Evolutionary conservation across 345 rosid species (phyloP).

Genomic region (Noccaea bulbosa): DNA sequence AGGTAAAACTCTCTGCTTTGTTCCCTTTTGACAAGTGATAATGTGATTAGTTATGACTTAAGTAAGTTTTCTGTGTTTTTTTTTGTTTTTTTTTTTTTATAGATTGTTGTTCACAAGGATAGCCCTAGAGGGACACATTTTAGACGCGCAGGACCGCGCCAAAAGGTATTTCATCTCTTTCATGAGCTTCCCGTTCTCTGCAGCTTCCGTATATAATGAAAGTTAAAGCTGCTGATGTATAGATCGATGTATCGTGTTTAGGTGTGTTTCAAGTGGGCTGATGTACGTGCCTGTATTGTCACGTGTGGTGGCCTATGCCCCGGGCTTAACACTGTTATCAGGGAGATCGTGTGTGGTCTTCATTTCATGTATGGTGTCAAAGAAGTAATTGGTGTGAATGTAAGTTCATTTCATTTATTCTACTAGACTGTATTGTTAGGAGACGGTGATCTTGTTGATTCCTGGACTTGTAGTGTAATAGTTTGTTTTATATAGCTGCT

Average conservation of each 20-base stretch:
- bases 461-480: neutral
- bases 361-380: conserved; percentile 81
- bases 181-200: neutral
- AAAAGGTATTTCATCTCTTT: conserved; percentile 55
- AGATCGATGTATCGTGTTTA: conserved; percentile 29
- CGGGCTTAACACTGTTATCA: conserved; percentile 92
- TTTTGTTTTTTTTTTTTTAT: neutral
- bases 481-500: conserved; percentile 13
- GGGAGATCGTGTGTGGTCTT: conserved; percentile 86
- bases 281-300: conserved; percentile 88
- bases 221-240: conserved; percentile 15
- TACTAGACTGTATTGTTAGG: neutral
- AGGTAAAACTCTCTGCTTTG: conserved; percentile 50
- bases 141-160: conserved; percentile 96
- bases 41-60: conserved; percentile 5
- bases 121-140: conserved; percentile 86
- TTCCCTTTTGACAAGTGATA: neutral
- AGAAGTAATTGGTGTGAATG: conserved; percentile 76
- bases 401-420: conserved; percentile 45
- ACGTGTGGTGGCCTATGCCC: conserved; percentile 98
- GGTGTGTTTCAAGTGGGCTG: conserved; percentile 75
- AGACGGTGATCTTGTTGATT: neutral
- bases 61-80: too few relatives aligned
- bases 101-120: conserved; percentile 82
- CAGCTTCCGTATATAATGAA: neutral